These are phyloP conservation scores for Crepidotus variabilis DNA, from an alignment of 768 basidiomycete genomes.

Conservation along the genomic window DNA sequence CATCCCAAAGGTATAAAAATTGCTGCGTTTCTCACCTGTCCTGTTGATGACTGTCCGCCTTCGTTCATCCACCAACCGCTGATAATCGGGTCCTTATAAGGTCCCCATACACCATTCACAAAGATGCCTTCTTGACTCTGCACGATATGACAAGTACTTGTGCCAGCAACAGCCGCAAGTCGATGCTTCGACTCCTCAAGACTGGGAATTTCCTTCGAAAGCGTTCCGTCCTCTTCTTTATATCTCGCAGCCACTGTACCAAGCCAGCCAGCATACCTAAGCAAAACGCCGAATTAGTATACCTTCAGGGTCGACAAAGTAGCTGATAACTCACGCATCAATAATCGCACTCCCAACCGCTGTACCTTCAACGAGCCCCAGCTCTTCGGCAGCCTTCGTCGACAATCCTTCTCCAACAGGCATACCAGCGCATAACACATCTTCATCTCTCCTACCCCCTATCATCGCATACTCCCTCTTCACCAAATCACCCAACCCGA, in stretches of 20 bases:
- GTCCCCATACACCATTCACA: slow-evolving; percentile 92
- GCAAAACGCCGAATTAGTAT: not conserved
- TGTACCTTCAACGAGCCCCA: slow-evolving; percentile 83
- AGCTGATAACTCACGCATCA: slow-evolving; percentile 65
- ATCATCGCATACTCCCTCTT: slow-evolving; percentile 71
- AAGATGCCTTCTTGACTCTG: slow-evolving; percentile 85
- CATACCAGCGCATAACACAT: slow-evolving; percentile 76
- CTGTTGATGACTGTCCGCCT: slow-evolving; percentile 97
- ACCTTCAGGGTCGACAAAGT: not conserved
- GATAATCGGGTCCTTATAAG: slow-evolving; percentile 90
- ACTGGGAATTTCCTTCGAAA: slow-evolving; percentile 50
- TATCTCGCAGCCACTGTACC: slow-evolving; percentile 88
- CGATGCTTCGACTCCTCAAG: slow-evolving; percentile 77
- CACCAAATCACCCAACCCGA: slow-evolving; percentile 73
- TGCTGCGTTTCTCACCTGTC: slow-evolving; percentile 54
- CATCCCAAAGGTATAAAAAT: not conserved
- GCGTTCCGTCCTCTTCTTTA: slow-evolving; percentile 40
- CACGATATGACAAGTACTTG: slow-evolving; percentile 93
- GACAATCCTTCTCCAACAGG: slow-evolving; percentile 86
- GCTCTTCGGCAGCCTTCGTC: slow-evolving; percentile 72
- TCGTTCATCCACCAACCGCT: slow-evolving; percentile 99
- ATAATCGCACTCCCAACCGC: slow-evolving; percentile 94
- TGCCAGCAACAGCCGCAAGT: slow-evolving; percentile 92
- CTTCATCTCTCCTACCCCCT: slow-evolving; percentile 55
- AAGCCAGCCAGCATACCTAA: slow-evolving; percentile 92